Percentiles rank a stretch among this genome's conserved stretches.
phyloP scores from a whole-genome alignment of 352 stramenopile species.

The Pythium pectinolyticum region DNA sequence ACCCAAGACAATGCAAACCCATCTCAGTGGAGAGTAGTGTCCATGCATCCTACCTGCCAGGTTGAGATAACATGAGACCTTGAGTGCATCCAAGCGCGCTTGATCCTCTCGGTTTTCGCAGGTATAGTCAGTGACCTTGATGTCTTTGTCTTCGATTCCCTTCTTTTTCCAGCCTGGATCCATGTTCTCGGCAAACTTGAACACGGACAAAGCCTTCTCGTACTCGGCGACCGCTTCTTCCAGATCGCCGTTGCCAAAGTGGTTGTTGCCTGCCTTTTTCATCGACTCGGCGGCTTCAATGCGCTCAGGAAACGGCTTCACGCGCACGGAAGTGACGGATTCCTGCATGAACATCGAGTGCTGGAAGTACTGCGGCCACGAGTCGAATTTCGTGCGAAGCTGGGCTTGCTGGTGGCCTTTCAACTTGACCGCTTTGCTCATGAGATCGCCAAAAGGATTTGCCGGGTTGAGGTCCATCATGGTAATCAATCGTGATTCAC shows the following conservation, averaged over 20 bases:
- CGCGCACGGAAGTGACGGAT: conserved; percentile 48
- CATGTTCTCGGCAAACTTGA: conserved; percentile 81
- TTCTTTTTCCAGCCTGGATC: conserved; percentile 87
- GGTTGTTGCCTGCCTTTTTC: conserved; percentile 64
- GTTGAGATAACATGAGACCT: conserved; percentile 78
- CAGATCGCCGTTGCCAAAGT: conserved; percentile 46
- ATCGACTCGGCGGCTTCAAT: conserved; percentile 59
- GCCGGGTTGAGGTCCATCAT: conserved; percentile 64
- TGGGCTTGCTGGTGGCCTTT: conserved; percentile 83
- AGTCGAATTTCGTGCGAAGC: conserved; percentile 66
- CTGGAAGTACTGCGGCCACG: conserved; percentile 85
- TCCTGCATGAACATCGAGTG: conserved; percentile 89
- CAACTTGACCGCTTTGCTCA: conserved; percentile 85
- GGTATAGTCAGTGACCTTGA: conserved; percentile 55
- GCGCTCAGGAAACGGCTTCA: conserved; percentile 50
- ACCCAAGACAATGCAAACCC: background rate
- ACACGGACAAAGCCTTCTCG: conserved; percentile 80
- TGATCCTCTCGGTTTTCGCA: conserved; percentile 50
- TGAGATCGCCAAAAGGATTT: conserved; percentile 81
- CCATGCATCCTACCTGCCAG: conserved; percentile 65
- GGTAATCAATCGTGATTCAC: no score
- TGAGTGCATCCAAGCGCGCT: conserved; percentile 46
- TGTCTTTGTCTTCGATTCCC: conserved; percentile 80
- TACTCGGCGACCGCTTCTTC: conserved; percentile 83
- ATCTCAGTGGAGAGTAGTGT: background rate